A percentile compares a stretch with the other conserved stretches of the same genome.
Conservation (phyloP, 768 basidiomycete genomes). For the Leucogyrophana mollusca region DNA sequence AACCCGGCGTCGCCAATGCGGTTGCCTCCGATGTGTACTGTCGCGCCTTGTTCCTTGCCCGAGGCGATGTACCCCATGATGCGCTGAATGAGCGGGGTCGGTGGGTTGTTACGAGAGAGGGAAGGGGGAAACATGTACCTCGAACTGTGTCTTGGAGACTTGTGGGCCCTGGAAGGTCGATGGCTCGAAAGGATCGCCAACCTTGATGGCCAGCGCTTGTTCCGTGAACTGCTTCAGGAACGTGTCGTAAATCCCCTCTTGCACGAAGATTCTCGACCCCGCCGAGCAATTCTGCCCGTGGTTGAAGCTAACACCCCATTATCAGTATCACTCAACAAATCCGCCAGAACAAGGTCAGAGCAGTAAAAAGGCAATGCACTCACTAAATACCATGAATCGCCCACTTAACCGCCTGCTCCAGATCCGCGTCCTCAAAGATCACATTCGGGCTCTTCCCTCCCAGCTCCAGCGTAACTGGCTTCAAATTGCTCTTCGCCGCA, state of each 20-base stretch:
- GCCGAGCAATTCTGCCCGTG: constrained; percentile 51
- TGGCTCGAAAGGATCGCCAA: constrained; percentile 45
- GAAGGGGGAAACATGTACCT: constrained; percentile 29
- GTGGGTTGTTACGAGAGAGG: background rate
- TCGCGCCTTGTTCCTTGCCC: constrained; percentile 51
- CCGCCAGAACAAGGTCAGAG: background rate
- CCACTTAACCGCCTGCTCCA: constrained; percentile 60
- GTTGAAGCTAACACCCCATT: constrained; percentile 27
- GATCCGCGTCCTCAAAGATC: constrained; percentile 60
- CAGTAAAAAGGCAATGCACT: constrained; percentile 12
- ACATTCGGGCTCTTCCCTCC: constrained; percentile 69
- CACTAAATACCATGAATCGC: constrained; percentile 58
- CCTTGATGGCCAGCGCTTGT: constrained; percentile 28
- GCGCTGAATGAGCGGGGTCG: constrained; percentile 30
- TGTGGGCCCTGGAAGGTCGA: constrained; percentile 47
- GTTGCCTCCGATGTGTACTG: constrained; percentile 42
- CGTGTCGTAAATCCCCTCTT: constrained; percentile 54
- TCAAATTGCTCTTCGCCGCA: constrained; percentile 63
- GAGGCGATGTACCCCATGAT: constrained; percentile 50
- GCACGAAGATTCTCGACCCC: constrained; percentile 57
- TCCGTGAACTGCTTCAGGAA: constrained; percentile 47
- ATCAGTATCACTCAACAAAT: background rate
- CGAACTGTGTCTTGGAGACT: constrained; percentile 46
- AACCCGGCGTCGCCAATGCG: constrained; percentile 41
- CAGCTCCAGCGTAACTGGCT: constrained; percentile 69